Evolutionary conservation across 2,329 filamentous ascomycete species (phyloP).

Genomic region (Xylariomycetidae sp.): DNA sequence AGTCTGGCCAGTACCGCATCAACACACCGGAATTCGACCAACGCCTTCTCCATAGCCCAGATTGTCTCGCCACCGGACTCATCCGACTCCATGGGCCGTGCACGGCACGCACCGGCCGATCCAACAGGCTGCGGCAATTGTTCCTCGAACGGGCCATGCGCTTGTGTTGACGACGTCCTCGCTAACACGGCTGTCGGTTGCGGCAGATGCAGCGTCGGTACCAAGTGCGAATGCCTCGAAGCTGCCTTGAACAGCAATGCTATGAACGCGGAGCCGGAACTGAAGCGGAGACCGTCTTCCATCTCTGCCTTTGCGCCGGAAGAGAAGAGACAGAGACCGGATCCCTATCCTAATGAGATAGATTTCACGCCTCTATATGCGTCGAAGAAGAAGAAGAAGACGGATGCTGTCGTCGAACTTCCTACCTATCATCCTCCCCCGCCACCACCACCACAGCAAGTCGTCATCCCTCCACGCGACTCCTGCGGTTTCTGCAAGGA

Average conservation of each 20-base stretch:
- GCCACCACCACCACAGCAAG: conserved; percentile 8
- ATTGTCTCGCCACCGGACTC: conserved; percentile 49
- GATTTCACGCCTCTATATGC: conserved; percentile 66
- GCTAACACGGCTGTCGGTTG: conserved; percentile 53
- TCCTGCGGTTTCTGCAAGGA: conserved; percentile 79
- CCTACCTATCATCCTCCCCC: conserved; percentile 25
- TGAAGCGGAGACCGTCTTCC: conserved; percentile 46
- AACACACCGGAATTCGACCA: conserved; percentile 26
- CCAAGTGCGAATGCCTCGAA: conserved; percentile 58
- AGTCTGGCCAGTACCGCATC: conserved; percentile 20
- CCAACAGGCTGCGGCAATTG: conserved; percentile 50
- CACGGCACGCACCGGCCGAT: conserved; percentile 28
- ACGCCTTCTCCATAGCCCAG: conserved; percentile 50
- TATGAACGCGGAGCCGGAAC: conserved; percentile 27
- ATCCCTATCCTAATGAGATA: conserved; percentile 53
- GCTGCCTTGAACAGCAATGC: conserved; percentile 32
- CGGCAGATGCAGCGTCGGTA: conserved; percentile 57
- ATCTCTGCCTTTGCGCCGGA: conserved; percentile 34
- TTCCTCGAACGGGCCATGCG: conserved; percentile 45
- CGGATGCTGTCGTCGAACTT: conserved; percentile 26
- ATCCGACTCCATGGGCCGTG: conserved; percentile 19
- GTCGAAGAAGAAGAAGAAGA: conserved; percentile 40
- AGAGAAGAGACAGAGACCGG: conserved; percentile 52
- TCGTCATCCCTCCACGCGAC: conserved; percentile 48
- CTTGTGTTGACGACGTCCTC: conserved; percentile 54